Evolutionary conservation across 2,329 filamentous ascomycete genomes (phyloP).

Genomic region (Aspergillus vadensis): DNA sequence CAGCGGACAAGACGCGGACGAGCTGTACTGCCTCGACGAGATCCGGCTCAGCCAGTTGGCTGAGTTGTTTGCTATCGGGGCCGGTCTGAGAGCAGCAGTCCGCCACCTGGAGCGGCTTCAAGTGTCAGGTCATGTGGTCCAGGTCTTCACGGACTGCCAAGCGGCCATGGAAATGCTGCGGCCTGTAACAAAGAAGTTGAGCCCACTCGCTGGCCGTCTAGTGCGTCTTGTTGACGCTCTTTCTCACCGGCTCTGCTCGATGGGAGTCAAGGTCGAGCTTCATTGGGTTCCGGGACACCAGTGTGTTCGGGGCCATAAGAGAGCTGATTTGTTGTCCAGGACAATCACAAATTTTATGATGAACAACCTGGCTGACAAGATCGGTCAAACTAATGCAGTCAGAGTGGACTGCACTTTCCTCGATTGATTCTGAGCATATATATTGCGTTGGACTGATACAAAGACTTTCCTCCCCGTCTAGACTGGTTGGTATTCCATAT

Average conservation of each 20-base stretch:
- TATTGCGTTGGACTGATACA: neutral
- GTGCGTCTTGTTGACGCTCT: neutral
- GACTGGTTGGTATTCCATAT: neutral
- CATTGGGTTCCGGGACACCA: constrained; percentile 9
- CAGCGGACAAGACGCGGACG: no score
- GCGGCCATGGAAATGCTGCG: neutral
- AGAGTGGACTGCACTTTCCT: neutral
- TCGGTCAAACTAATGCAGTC: neutral
- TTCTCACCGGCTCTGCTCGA: neutral
- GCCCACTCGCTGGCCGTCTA: neutral
- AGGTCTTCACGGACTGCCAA: constrained; percentile 1
- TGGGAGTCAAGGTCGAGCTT: constrained; percentile 5
- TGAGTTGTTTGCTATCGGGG: constrained; percentile 7
- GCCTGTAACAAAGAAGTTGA: neutral
- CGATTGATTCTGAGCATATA: neutral
- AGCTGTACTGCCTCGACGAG: neutral
- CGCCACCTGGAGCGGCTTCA: neutral
- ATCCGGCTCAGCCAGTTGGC: neutral
- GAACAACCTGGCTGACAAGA: no score
- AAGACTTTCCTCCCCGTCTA: neutral
- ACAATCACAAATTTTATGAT: neutral
- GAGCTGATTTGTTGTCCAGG: constrained; percentile 1
- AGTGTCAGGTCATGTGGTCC: neutral
- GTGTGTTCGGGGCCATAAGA: neutral
- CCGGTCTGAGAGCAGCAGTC: constrained; percentile 1